Base-by-base conservation (phyloP, 371 early-diverging fungal genomes). In the Globomyces sp. region DNA sequence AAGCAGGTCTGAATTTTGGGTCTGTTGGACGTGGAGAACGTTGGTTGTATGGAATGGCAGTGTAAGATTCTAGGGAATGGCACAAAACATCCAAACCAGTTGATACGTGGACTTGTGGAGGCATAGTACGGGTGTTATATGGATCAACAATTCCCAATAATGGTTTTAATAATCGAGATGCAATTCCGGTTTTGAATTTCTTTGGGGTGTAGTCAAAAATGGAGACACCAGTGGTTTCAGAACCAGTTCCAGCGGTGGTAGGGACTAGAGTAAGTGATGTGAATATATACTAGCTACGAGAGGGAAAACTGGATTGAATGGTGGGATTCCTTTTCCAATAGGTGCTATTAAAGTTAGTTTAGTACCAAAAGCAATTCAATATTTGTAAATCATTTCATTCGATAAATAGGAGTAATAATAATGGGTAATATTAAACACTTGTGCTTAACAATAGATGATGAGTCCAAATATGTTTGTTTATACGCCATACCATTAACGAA, bases 41-140 rank as follows among this genome's bases (percentile, higher is more conserved):
- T 72, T 87, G 73, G 63, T 87, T 78, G 74, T 88, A 94, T 4
- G 95, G 95, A 50, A 94, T 80, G 3, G 95, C 95, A 11, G 95
- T 94, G 72, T 92, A 94, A 0, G 91, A 90, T 75, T 94, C 95
- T 48, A 94, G 78, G 42, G 95, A 87, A 70, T 94, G 95, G 76
- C 92, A 92, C 44, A 94, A 76, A 24, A 94, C 95, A 79, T 94
- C 95, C 50, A 94, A 78, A 58, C 95, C 95, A 62, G 90, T 87
- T 1, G 93, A 84, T 58, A 90, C 87, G 52, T 92, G 92, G 11
- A 94, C 92, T 70, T 91, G 85, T 51, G 86, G 74, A 36, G 95
- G 90, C 92, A 91, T 92, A 44, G 86, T 87, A 43, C 89, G 80
- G 1, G 92, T 92, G 78, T 94, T 94, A 57, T 89, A 77, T 41